These are phyloP conservation scores for Cucurbita moschata DNA, from an alignment of 306 rosid species.

Conservation along the genomic window DNA sequence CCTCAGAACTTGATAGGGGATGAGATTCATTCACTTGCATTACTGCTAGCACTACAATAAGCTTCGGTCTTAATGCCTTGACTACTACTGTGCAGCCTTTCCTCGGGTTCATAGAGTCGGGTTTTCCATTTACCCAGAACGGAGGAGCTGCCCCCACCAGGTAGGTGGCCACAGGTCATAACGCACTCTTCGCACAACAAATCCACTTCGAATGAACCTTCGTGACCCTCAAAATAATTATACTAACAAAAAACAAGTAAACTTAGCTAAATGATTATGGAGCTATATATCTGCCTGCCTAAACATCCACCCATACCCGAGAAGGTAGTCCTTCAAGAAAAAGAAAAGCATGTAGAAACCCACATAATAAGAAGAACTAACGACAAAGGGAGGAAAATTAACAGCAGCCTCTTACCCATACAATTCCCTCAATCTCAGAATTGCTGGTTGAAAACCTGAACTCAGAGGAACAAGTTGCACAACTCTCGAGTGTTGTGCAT, in stretches of 20 bases:
- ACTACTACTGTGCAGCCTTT: too few species aligned
- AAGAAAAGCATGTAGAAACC: background rate
- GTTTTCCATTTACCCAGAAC: too few species aligned
- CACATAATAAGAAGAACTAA: background rate
- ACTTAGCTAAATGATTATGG: background rate
- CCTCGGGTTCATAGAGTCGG: too few species aligned
- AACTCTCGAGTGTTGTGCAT: conserved; percentile 33
- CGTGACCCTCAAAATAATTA: background rate
- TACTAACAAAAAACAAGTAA: background rate
- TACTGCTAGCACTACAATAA: too few species aligned
- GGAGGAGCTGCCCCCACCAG: too few species aligned
- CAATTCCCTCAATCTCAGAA: conserved; percentile 30
- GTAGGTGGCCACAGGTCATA: too few species aligned
- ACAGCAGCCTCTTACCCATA: conserved; percentile 18
- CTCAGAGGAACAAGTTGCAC: conserved; percentile 35
- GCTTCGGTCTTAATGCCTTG: too few species aligned
- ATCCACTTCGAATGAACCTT: too few species aligned
- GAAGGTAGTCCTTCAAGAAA: background rate
- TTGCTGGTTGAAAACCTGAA: conserved; percentile 40
- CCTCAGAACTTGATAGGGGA: too few species aligned
- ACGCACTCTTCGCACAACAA: too few species aligned
- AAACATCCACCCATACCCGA: background rate
- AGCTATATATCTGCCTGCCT: background rate
- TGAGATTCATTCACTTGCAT: too few species aligned
- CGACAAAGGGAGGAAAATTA: background rate